Base-by-base conservation (phyloP, 495 filamentous ascomycete species). In the Hypoxylon cercidicola region DNA sequence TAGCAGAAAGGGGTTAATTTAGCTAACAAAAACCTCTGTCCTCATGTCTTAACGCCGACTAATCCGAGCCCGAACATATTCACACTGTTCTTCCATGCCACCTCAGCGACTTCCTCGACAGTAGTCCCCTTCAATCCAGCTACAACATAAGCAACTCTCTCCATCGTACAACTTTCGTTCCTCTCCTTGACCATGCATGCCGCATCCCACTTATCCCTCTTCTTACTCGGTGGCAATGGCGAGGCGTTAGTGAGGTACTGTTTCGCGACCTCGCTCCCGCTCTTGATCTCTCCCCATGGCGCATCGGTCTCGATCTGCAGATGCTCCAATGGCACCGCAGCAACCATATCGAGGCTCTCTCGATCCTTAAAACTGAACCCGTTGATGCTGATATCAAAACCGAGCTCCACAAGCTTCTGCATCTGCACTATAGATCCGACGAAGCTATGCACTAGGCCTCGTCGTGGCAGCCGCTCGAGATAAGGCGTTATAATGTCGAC, bases 221-320 rank as follows among this genome's bases (percentile, higher is more conserved):
- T 93, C 48, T 93, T 84, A 23, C 69, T 70, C 35, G 68, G 79
- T 20, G 57, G 72, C 48, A 71, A 64, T 19, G 52, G 46, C 20
- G 69, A 21, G 18, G 53, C 56, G 3, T 55, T 53, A 6, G 28
- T 20, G 3, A 63, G 52, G 15, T 54, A 59, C 19, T 12, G 41
- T 37, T 77, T 59, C 73, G 58, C 49, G 48, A 62, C 23, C 28
- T 65, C 62, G 11, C 48, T 59, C 10, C 32, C 28, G 6, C 81
- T 74, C 43, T 82, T 73, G 53, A 77, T 73, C 59, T 77, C 74
- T 39, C 75, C 74, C 89, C 89, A 93, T n/a, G 90, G 90, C 5
- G 90, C 90, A 80, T 92, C 90, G 1, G 90, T 92, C 78, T 93
- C 90, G 41, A 93, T 85, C 75, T 92, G 89, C 52, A 92, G 66